These are phyloP conservation scores for Stygiomarasmius scandens DNA, from an alignment of 1,284 basidiomycete species.

Conservation along the genomic window DNA sequence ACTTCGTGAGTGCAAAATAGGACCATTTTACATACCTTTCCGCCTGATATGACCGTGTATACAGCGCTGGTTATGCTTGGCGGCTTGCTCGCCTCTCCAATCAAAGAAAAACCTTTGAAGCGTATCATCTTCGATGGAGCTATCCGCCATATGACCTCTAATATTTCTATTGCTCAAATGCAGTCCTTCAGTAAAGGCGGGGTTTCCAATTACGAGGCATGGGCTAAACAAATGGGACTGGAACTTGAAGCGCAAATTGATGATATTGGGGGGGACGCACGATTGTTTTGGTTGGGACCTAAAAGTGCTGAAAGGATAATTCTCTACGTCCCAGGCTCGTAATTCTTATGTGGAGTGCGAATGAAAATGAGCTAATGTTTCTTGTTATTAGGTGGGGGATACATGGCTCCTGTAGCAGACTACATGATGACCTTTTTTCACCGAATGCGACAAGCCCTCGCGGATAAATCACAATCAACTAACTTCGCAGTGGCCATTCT, in stretches of 20 bases:
- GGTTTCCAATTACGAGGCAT: neutral
- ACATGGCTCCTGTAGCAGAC: constrained; percentile 7
- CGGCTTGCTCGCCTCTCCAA: neutral
- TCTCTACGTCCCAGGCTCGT: constrained; percentile 10
- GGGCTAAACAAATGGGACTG: constrained; percentile 1
- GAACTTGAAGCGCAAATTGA: neutral
- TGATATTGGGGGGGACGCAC: neutral
- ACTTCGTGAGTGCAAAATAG: neutral
- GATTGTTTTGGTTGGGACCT: constrained; percentile 6
- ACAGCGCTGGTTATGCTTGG: neutral
- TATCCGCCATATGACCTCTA: neutral
- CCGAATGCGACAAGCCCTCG: constrained; percentile 4
- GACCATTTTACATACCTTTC: neutral
- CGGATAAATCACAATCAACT: neutral
- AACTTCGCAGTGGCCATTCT: constrained; percentile 8
- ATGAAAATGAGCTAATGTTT: neutral
- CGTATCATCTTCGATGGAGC: constrained; percentile 3
- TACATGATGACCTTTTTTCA: constrained; percentile 9
- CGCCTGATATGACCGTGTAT: neutral
- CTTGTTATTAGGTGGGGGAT: constrained; percentile 10
- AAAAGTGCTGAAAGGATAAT: constrained; percentile 5
- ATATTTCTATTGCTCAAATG: neutral
- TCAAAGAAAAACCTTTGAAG: constrained; percentile 5
- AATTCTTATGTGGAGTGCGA: neutral
- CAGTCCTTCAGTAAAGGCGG: neutral